Evolutionary conservation across 305 asterid species (phyloP).

Genomic region (Fraxinus latifolia): DNA sequence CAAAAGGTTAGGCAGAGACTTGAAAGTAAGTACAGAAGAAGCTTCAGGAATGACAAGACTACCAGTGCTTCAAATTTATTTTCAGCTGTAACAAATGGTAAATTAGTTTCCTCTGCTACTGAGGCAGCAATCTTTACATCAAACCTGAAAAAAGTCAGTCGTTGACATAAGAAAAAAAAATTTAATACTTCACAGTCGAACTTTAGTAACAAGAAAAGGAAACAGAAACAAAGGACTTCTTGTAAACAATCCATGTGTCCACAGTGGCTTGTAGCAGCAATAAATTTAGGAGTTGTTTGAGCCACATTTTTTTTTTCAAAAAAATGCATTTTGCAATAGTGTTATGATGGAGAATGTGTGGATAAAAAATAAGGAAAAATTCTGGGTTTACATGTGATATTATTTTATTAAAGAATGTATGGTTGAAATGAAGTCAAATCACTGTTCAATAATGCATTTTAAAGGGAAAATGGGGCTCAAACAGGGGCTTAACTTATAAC

Average conservation of each 20-base stretch:
- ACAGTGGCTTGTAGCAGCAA: constrained; percentile 17
- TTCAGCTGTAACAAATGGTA: constrained; percentile 97
- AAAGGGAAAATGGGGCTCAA: neutral
- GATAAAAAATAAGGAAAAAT: neutral
- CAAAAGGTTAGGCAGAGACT: neutral
- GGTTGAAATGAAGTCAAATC: neutral
- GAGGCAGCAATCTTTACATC: constrained; percentile 89
- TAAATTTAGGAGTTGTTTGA: constrained; percentile 5
- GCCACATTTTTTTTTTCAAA: neutral
- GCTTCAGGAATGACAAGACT: constrained; percentile 32
- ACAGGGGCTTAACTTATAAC: neutral
- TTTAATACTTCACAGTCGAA: neutral
- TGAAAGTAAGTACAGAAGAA: constrained; percentile 14
- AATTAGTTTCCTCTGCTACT: constrained; percentile 85
- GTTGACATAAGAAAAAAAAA: neutral
- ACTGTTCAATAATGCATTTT: neutral
- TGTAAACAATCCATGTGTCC: constrained; percentile 11
- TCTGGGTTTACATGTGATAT: neutral
- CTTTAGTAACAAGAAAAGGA: neutral
- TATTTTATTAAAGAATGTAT: neutral
- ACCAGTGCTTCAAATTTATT: constrained; percentile 97
- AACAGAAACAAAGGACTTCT: constrained; percentile 10
- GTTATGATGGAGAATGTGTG: neutral
- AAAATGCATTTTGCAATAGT: neutral
- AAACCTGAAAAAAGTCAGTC: constrained; percentile 50